Evolutionary conservation across 164 flowering plant species (phyloP), one percentile per base, ranked within the genome.

Genomic region (Chimonanthus salicifolius): DNA sequence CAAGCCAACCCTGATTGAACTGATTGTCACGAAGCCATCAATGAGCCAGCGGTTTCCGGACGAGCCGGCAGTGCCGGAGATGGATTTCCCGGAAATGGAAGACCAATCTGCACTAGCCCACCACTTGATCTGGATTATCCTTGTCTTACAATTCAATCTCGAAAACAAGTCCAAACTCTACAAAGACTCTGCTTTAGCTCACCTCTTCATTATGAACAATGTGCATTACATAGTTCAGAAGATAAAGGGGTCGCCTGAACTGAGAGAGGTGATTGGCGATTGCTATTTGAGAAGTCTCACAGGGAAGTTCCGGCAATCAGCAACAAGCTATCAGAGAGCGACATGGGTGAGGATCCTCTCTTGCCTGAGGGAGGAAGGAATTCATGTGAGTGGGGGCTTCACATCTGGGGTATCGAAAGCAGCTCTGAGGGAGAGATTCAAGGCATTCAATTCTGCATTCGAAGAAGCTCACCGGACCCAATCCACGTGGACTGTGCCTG

Each of bases 131-230:
- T 95, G 97, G 96, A 88, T 89, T 7, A 93, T 87, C 58, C 86
- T 84, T 69, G 83, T 82, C 47, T 75, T 95, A 74, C 89, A 87
- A 68, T 86, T 80, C 74, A 95, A 92, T 80, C 77, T 95, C 75
- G 97, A 92, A 9, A 86, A 82, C 7, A 95, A 95, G 76, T 86
- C 97, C n/a, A 87, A 84, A 82, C 85, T 85, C 62, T 95, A 93
- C 80, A 88, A 71, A 69, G 60, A 95, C 76, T 51, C 78, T 4
- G 80, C 98, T 0, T 73, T 93, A 67, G 81, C 86, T 7, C 94
- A 87, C 69, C 70, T 95, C 60, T 93, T 95, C 70, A 79, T 88
- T 71, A 92, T 95, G 98, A 95, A 95, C 81, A 93, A 95, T 73
- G 79, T 89, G 5, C 96, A 88, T 63, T 92, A 95, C 72, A 92